These are phyloP conservation scores for Scheffersomyces lignicola DNA, from an alignment of 1,139 yeast species.

Conservation along the genomic window DNA sequence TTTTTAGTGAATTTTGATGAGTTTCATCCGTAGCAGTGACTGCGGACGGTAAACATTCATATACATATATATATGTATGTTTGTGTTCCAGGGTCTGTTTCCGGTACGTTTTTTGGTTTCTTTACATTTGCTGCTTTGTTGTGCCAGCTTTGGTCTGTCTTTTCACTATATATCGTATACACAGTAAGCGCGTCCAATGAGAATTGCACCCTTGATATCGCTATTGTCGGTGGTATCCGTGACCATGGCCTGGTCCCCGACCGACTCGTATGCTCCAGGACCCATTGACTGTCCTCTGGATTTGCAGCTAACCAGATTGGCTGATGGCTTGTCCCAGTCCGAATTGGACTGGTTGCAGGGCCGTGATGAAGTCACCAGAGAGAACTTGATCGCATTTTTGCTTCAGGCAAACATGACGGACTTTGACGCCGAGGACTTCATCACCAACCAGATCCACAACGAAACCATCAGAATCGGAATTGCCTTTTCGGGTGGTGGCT, in stretches of 20 bases:
- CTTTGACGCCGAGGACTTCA: slow-evolving; percentile 56
- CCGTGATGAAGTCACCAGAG: slow-evolving; percentile 58
- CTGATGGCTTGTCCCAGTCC: slow-evolving; percentile 31
- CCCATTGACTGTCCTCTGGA: slow-evolving; percentile 57
- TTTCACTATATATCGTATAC: too few species aligned
- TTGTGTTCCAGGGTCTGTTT: too few species aligned
- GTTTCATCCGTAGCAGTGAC: too few species aligned
- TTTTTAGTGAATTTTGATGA: too few species aligned
- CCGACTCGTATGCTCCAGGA: slow-evolving; percentile 70
- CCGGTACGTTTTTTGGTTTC: too few species aligned
- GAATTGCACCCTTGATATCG: too few species aligned
- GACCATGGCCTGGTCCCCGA: slow-evolving; percentile 54
- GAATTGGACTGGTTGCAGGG: slow-evolving; percentile 46
- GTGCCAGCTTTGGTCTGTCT: too few species aligned
- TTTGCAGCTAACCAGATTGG: slow-evolving; percentile 21
- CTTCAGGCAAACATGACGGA: slow-evolving; percentile 60
- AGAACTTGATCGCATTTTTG: slow-evolving; percentile 59
- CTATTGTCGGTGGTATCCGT: slow-evolving; percentile 1
- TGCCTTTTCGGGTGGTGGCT: slow-evolving; percentile 50
- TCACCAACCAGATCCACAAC: slow-evolving; percentile 29
- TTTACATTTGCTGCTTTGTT: too few species aligned
- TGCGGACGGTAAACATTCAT: too few species aligned
- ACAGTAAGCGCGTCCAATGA: too few species aligned
- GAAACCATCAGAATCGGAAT: slow-evolving; percentile 40
- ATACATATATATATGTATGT: too few species aligned